These are phyloP conservation scores for Pilatotrama ljubarskyi DNA, from an alignment of 768 basidiomycete species.

Conservation along the genomic window DNA sequence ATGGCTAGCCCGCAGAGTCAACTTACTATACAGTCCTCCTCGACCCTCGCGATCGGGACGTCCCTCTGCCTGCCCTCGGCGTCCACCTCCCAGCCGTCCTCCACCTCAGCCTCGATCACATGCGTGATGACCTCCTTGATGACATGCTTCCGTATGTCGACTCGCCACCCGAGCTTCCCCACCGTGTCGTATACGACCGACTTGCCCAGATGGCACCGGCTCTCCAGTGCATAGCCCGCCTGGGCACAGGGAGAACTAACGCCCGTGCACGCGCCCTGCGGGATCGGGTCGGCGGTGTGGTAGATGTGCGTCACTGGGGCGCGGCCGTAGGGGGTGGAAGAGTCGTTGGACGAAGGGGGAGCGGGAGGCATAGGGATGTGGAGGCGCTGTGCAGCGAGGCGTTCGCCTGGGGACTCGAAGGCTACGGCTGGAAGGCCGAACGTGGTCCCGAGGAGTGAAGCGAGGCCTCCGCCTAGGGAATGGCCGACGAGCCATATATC, in stretches of 20 bases:
- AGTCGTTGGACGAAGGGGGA: background rate
- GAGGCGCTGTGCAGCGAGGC: conserved; percentile 58
- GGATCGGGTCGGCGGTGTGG: conserved; percentile 73
- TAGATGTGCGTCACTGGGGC: conserved; percentile 47
- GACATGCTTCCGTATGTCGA: conserved; percentile 54
- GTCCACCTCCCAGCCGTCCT: conserved; percentile 40
- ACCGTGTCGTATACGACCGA: conserved; percentile 71
- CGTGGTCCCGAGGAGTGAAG: conserved; percentile 61
- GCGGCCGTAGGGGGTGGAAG: conserved; percentile 1
- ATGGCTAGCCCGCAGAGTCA: too few species aligned
- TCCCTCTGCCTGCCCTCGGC: conserved; percentile 42
- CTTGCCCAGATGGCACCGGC: conserved; percentile 61
- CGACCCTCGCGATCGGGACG: conserved; percentile 58
- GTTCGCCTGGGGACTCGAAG: conserved; percentile 67
- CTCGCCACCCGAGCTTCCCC: conserved; percentile 58
- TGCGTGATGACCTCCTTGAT: conserved; percentile 56
- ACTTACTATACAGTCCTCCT: conserved; percentile 63
- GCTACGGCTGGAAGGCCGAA: conserved; percentile 67
- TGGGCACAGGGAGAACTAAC: conserved; percentile 52
- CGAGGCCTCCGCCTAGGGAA: conserved; percentile 64
- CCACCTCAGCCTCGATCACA: conserved; percentile 51
- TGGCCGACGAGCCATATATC: conserved; percentile 64
- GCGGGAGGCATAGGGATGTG: conserved; percentile 58
- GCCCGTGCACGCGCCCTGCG: conserved; percentile 58
- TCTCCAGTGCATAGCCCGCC: conserved; percentile 67